These are phyloP conservation scores for Wallacemonas sp. DNA, from an alignment of 208 protist genomes.

Conservation along the genomic window DNA sequence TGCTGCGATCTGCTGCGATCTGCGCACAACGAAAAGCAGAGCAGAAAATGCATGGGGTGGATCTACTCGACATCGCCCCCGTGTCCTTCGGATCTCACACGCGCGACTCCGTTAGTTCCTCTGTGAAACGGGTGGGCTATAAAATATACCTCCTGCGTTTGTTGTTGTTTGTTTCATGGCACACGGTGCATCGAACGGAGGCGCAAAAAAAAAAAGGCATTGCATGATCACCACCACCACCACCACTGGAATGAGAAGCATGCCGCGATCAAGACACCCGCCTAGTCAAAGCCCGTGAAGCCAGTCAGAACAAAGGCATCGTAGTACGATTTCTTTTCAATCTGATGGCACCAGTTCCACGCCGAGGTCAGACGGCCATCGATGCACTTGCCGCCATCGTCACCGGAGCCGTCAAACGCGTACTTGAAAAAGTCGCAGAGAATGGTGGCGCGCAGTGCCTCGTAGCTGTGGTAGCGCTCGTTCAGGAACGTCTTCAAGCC, in stretches of 20 bases:
- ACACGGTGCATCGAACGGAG: not conserved
- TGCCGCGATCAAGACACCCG: too few species aligned
- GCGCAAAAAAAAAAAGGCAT: slow-evolving; percentile 4
- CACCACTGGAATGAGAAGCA: not conserved
- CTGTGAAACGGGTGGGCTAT: too few species aligned
- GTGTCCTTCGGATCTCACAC: too few species aligned
- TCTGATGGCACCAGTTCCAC: slow-evolving; percentile 97
- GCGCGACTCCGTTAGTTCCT: too few species aligned
- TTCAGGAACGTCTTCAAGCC: slow-evolving; percentile 76
- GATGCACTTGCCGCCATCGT: slow-evolving; percentile 95
- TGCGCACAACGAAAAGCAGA: too few species aligned
- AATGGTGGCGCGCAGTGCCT: slow-evolving; percentile 78
- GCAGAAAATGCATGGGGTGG: too few species aligned
- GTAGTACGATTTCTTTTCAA: slow-evolving; percentile 97
- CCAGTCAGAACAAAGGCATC: slow-evolving; percentile 95
- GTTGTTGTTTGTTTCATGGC: not conserved
- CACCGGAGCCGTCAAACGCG: slow-evolving; percentile 93
- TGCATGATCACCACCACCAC: too few species aligned
- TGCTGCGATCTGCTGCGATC: too few species aligned
- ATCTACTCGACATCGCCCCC: too few species aligned
- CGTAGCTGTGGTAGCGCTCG: slow-evolving; percentile 73
- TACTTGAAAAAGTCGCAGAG: slow-evolving; percentile 96
- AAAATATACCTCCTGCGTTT: not conserved
- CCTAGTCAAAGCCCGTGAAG: slow-evolving; percentile 96
- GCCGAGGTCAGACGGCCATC: slow-evolving; percentile 97